phyloP scores from a whole-genome alignment of 2,329 filamentous ascomycete genomes.

The Nothomitra cinnamomea region DNA sequence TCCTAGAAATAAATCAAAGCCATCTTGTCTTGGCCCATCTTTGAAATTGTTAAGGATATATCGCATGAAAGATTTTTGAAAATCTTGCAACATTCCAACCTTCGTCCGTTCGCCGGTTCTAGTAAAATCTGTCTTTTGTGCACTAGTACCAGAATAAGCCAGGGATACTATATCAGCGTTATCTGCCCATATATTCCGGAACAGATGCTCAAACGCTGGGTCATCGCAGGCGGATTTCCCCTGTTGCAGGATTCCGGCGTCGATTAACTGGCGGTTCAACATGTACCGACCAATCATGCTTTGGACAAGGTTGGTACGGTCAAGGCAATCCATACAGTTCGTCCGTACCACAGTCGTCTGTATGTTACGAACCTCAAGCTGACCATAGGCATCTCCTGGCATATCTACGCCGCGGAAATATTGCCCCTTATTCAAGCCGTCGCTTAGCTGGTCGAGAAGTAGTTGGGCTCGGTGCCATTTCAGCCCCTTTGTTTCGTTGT shows the following conservation, averaged over 20 bases:
- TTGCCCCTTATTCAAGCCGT: slow-evolving; percentile 59
- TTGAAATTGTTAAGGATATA: slow-evolving; percentile 90
- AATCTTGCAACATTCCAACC: slow-evolving; percentile 68
- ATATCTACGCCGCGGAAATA: slow-evolving; percentile 90
- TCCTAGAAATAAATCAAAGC: slow-evolving; percentile 86
- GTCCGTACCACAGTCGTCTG: slow-evolving; percentile 89
- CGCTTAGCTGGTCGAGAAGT: slow-evolving; percentile 64
- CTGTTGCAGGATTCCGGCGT: slow-evolving; percentile 59
- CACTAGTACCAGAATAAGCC: slow-evolving; percentile 88
- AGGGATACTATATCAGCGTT: slow-evolving; percentile 91
- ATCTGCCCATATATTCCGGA: slow-evolving; percentile 96
- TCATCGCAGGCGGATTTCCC: slow-evolving; percentile 71
- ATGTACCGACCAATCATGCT: slow-evolving; percentile 89
- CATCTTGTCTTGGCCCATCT: slow-evolving; percentile 87
- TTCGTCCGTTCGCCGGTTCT: slow-evolving; percentile 82
- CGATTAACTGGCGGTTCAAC: slow-evolving; percentile 73
- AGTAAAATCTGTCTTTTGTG: slow-evolving; percentile 95
- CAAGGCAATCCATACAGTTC: slow-evolving; percentile 98
- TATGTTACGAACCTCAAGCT: slow-evolving; percentile 60
- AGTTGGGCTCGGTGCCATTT: slow-evolving; percentile 84
- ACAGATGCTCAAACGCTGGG: slow-evolving; percentile 67
- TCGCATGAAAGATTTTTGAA: slow-evolving; percentile 72
- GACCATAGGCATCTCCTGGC: slow-evolving; percentile 51
- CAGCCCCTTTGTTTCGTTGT: slow-evolving; percentile 90
- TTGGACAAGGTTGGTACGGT: slow-evolving; percentile 94